Percentiles rank a stretch among this genome's conserved stretches.
These are phyloP conservation scores for Phylloboletellus chloephorus DNA, from an alignment of 1,284 basidiomycete genomes.

Conservation along the genomic window DNA sequence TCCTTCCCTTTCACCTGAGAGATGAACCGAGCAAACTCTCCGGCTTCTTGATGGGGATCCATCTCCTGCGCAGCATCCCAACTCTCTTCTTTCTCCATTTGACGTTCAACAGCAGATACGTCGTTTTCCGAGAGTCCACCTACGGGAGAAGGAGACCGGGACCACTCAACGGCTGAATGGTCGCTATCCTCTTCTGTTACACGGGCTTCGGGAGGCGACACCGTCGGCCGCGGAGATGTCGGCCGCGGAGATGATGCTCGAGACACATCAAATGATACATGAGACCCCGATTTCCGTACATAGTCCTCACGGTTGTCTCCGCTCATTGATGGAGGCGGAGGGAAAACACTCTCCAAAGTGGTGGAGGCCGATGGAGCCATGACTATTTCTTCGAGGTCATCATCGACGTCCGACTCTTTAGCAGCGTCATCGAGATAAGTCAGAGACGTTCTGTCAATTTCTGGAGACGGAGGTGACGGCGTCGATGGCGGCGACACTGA, in stretches of 20 bases:
- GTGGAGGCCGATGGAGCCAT: constrained; percentile 3
- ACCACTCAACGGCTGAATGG: constrained; percentile 40
- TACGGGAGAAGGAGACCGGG: constrained; percentile 36
- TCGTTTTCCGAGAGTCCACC: constrained; percentile 5
- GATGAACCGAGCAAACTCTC: constrained; percentile 87
- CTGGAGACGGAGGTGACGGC: constrained; percentile 2
- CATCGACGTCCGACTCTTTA: constrained; percentile 23
- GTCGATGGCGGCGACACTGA: constrained; percentile 3
- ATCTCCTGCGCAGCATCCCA: constrained; percentile 79
- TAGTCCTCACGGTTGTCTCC: constrained; percentile 13
- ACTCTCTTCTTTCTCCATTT: constrained; percentile 29
- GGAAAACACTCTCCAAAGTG: neutral
- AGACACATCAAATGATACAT: constrained; percentile 6
- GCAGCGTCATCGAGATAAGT: constrained; percentile 4
- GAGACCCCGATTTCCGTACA: constrained; percentile 4
- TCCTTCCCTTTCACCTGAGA: constrained; percentile 85
- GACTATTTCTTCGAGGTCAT: constrained; percentile 28
- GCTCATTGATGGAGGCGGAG: constrained; percentile 14
- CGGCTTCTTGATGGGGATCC: constrained; percentile 79
- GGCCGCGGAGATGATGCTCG: constrained; percentile 9
- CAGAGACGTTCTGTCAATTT: constrained; percentile 1
- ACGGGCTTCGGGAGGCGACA: constrained; percentile 19
- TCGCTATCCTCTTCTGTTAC: constrained; percentile 22
- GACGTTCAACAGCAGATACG: constrained; percentile 2
- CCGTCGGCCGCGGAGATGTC: constrained; percentile 3